These are phyloP conservation scores for Penicillium italicum DNA, from an alignment of 2,329 filamentous ascomycete species.

Conservation along the genomic window DNA sequence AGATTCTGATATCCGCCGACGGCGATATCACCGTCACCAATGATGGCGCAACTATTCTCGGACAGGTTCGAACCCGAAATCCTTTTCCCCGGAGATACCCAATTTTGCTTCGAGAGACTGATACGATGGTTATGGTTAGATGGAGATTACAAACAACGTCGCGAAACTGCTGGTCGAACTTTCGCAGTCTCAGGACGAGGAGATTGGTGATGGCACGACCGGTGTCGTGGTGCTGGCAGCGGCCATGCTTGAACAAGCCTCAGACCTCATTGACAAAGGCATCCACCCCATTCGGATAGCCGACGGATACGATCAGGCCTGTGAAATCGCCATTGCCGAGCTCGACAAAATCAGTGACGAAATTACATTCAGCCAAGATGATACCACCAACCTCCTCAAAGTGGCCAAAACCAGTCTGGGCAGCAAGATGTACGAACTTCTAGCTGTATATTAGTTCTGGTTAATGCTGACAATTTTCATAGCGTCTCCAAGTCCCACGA, in stretches of 20 bases:
- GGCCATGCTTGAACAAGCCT: conserved; percentile 90
- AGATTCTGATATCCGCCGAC: conserved; percentile 97
- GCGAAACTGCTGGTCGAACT: conserved; percentile 95
- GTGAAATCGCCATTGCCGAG: conserved; percentile 90
- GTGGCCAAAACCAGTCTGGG: conserved; percentile 94
- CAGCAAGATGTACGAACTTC: conserved; percentile 71
- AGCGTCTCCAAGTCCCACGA: conserved; percentile 94
- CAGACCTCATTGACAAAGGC: conserved; percentile 98
- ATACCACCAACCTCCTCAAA: conserved; percentile 84
- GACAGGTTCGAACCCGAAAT: conserved; percentile 52
- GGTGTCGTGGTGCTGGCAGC: conserved; percentile 95
- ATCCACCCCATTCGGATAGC: conserved; percentile 99
- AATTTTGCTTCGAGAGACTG: conserved; percentile 8
- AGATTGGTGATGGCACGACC: conserved; percentile 97
- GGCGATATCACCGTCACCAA: conserved; percentile 99
- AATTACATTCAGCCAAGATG: conserved; percentile 75
- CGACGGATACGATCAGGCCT: conserved; percentile 95
- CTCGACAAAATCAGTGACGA: conserved; percentile 90
- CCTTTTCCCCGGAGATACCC: conserved; percentile 2
- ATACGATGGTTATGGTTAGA: conserved; percentile 51
- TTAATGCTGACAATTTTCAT: conserved; percentile 17
- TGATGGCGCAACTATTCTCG: conserved; percentile 94
- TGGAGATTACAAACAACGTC: conserved; percentile 98
- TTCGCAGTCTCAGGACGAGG: conserved; percentile 97
- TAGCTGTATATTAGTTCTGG: not conserved